Conservation (phyloP, 306 rosid species). For the Macrotyloma uniflorum region DNA sequence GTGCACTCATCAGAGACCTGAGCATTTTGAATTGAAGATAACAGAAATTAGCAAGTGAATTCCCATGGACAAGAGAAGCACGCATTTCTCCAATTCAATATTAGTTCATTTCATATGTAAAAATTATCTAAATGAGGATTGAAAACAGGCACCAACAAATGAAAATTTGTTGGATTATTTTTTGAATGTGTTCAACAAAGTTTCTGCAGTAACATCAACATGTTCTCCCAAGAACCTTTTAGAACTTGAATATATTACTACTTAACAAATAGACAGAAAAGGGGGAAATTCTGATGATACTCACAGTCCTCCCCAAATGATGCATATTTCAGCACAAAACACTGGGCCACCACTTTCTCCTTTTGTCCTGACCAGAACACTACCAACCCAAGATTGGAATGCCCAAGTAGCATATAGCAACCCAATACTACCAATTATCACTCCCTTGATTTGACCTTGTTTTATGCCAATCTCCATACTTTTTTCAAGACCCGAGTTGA, state of each 20-base stretch:
- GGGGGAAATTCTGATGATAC: slow-evolving; percentile 25
- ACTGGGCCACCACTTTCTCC: slow-evolving; percentile 74
- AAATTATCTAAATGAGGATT: not conserved
- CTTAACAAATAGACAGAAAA: not conserved
- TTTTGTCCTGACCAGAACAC: slow-evolving; percentile 58
- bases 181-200: not conserved
- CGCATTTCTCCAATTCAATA: not conserved
- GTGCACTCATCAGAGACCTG: slow-evolving; percentile 76
- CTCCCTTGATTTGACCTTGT: slow-evolving; percentile 71
- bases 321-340: slow-evolving; percentile 63
- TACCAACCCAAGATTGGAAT: slow-evolving; percentile 77
- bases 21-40: slow-evolving; percentile 9
- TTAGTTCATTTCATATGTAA: slow-evolving; percentile 2
- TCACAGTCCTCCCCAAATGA: slow-evolving; percentile 83
- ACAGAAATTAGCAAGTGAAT: not conserved
- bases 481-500: slow-evolving; percentile 57
- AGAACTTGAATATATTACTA: not conserved
- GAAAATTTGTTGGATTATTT: not conserved
- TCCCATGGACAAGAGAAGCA: not conserved
- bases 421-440: slow-evolving; percentile 77
- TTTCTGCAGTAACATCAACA: not conserved
- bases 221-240: not conserved
- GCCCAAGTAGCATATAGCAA: slow-evolving; percentile 77
- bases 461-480: slow-evolving; percentile 64
- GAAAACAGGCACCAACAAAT: not conserved